Conservation (phyloP, 164 flowering plant genomes). For the Vitis labrusca region DNA sequence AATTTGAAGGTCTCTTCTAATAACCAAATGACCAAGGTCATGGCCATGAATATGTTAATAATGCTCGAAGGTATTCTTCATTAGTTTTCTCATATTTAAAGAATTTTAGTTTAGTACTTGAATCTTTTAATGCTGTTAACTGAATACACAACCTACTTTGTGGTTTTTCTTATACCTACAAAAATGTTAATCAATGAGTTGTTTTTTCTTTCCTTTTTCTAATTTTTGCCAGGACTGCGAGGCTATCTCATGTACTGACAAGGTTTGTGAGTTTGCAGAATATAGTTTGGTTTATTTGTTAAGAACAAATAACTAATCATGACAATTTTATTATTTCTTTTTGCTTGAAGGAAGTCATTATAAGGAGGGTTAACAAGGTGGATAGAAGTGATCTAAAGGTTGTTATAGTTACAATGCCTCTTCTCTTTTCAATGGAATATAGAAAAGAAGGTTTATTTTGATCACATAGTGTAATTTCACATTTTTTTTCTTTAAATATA, state of each 20-base stretch:
- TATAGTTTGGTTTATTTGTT: too few species aligned
- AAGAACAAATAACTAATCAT: not conserved
- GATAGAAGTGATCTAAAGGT: slow-evolving; percentile 21
- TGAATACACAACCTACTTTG: too few species aligned
- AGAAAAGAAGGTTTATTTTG: not conserved
- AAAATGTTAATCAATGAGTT: too few species aligned
- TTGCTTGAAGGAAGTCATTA: slow-evolving; percentile 41
- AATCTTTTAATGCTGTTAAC: not conserved
- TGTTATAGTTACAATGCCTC: not conserved
- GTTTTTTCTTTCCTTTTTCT: too few species aligned
- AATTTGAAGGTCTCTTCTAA: slow-evolving; percentile 22
- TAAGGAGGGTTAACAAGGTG: slow-evolving; percentile 22
- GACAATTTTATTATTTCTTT: not conserved
- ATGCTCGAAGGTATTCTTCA: slow-evolving; percentile 26
- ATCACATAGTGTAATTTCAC: not conserved
- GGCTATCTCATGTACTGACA: too few species aligned
- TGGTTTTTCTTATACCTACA: too few species aligned
- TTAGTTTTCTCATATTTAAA: not conserved
- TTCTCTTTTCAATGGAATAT: not conserved
- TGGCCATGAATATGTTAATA: slow-evolving; percentile 10
- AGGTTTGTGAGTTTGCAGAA: too few species aligned
- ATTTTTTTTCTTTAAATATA: not conserved
- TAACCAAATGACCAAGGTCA: slow-evolving; percentile 20
- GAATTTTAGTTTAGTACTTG: not conserved
- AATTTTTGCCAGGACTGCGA: too few species aligned